phyloP scores from a whole-genome alignment of 116 monocot species.

The Cymodocea nodosa region DNA sequence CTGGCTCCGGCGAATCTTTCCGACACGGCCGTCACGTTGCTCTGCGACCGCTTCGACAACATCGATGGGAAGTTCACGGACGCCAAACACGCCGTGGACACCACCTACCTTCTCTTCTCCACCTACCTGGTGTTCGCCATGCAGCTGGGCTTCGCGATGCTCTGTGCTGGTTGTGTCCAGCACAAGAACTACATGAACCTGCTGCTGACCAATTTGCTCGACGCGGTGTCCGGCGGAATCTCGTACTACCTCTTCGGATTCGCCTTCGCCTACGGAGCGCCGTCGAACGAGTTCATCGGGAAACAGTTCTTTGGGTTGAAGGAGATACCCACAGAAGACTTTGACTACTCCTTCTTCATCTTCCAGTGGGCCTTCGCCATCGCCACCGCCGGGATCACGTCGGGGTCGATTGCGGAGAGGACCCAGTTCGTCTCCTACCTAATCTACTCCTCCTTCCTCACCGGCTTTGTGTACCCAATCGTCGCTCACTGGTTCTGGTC shows the following conservation, averaged over 20 bases:
- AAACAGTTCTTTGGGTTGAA: slow-evolving; percentile 21
- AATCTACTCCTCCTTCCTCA: slow-evolving; percentile 34
- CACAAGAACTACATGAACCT: slow-evolving; percentile 36
- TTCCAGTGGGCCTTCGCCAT: slow-evolving; percentile 57
- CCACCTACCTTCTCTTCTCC: slow-evolving; percentile 29
- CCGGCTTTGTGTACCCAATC: slow-evolving; percentile 49
- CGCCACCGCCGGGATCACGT: slow-evolving; percentile 36
- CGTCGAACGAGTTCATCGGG: slow-evolving; percentile 29
- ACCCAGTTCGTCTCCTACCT: slow-evolving; percentile 47
- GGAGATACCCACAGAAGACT: slow-evolving; percentile 8
- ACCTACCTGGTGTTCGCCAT: slow-evolving; percentile 36
- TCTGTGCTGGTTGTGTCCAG: slow-evolving; percentile 34
- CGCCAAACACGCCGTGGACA: slow-evolving; percentile 11
- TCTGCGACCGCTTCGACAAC: slow-evolving; percentile 5
- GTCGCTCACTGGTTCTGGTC: slow-evolving; percentile 46
- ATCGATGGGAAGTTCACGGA: slow-evolving; percentile 1
- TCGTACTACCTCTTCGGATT: slow-evolving; percentile 46
- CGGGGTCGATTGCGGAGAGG: slow-evolving; percentile 45
- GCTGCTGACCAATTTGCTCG: slow-evolving; percentile 33
- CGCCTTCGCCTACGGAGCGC: slow-evolving; percentile 25
- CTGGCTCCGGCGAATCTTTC: slow-evolving; percentile 5
- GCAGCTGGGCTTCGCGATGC: slow-evolving; percentile 42
- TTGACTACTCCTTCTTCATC: slow-evolving; percentile 36
- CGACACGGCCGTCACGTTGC: slow-evolving; percentile 1
- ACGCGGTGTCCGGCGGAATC: slow-evolving; percentile 27